phyloP scores from a whole-genome alignment of 345 rosid species.

The Salix brachista region DNA sequence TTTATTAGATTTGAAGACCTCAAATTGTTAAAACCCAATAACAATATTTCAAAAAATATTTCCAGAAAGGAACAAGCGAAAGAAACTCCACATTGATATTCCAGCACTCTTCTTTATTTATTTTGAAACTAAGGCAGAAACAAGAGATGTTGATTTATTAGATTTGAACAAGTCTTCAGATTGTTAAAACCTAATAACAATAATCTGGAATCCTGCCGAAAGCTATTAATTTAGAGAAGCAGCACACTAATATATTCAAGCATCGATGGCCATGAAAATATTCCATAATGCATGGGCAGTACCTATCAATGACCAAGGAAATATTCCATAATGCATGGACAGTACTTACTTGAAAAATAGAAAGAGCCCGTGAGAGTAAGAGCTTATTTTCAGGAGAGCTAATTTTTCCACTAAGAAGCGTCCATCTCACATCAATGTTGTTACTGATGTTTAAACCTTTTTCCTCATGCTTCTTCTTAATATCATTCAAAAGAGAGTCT shows the following conservation, averaged over 20 bases:
- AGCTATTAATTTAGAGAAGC: not conserved
- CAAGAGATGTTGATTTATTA: not conserved
- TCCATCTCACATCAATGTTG: slow-evolving; percentile 72
- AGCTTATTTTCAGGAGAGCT: slow-evolving; percentile 50
- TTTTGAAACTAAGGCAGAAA: not conserved
- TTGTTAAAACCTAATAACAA: not conserved
- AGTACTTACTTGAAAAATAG: slow-evolving; percentile 68
- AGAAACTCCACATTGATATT: not conserved
- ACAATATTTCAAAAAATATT: not conserved
- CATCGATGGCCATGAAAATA: not conserved
- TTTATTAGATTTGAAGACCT: not conserved
- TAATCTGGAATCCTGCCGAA: not conserved
- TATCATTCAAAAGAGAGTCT: slow-evolving; percentile 38
- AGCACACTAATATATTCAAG: not conserved
- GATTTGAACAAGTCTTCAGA: not conserved
- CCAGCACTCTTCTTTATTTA: not conserved
- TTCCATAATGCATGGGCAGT: not conserved
- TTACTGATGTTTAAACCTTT: slow-evolving; percentile 29
- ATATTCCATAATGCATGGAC: not conserved
- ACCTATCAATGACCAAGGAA: slow-evolving; percentile 25
- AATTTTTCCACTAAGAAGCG: slow-evolving; percentile 61
- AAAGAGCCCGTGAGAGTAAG: slow-evolving; percentile 59
- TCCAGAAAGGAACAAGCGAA: not conserved
- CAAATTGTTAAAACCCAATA: not conserved
- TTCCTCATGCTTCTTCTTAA: slow-evolving; percentile 49